Evolutionary conservation across 2,329 filamentous ascomycete genomes (phyloP).

Genomic region (Didymella sp.): DNA sequence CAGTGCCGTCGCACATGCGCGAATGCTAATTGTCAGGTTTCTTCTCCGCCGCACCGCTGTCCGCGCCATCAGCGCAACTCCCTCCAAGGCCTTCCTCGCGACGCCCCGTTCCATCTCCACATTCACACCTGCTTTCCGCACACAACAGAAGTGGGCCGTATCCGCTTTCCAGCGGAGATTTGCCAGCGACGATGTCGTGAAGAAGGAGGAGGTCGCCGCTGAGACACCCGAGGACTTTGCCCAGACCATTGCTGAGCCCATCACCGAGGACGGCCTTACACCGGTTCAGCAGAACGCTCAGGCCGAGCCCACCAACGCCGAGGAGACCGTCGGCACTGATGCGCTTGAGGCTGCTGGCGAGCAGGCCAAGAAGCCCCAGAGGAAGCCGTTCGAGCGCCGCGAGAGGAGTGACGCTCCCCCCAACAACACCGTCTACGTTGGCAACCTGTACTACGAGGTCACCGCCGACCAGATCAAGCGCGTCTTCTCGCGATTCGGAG

Average conservation of each 20-base stretch:
- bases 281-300: constrained; percentile 33
- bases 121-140: constrained; percentile 38
- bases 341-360: constrained; percentile 30
- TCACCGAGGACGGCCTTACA: constrained; percentile 45
- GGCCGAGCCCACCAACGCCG: constrained; percentile 34
- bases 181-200: constrained; percentile 56
- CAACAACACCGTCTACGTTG: constrained; percentile 64
- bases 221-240: constrained; percentile 41
- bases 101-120: constrained; percentile 50
- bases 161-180: constrained; percentile 56
- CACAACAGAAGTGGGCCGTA: constrained; percentile 50
- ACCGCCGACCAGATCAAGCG: constrained; percentile 65
- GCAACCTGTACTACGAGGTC: constrained; percentile 74
- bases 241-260: constrained; percentile 46
- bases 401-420: constrained; percentile 20
- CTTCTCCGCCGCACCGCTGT: constrained; percentile 64
- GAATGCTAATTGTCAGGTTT: constrained; percentile 56
- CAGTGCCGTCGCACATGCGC: not conserved
- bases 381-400: constrained; percentile 4
- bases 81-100: constrained; percentile 53
- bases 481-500: constrained; percentile 66
- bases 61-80: constrained; percentile 59
- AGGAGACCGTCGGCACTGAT: constrained; percentile 36
- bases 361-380: not conserved
- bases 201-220: constrained; percentile 46